Evolutionary conservation across 805 yeast genomes (phyloP).

Genomic region (Candida coleopterorum): DNA sequence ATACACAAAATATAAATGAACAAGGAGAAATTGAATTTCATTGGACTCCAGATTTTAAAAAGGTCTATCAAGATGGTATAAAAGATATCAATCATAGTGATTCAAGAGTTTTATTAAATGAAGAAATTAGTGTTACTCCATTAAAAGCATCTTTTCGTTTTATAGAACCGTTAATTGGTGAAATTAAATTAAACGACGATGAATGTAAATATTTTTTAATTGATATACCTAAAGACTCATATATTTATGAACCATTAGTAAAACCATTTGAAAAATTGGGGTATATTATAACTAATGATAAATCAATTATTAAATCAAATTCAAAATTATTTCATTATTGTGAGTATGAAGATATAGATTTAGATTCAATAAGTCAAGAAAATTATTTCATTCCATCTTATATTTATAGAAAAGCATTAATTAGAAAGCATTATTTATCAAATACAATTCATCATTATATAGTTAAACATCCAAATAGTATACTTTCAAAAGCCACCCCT

Average conservation of each 20-base stretch:
- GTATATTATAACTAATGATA: slow-evolving; percentile 14
- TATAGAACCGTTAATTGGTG: slow-evolving; percentile 51
- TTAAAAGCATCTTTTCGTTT: slow-evolving; percentile 66
- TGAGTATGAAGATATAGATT: slow-evolving; percentile 84
- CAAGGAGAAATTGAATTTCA: slow-evolving; percentile 45
- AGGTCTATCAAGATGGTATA: slow-evolving; percentile 52
- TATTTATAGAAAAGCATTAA: slow-evolving; percentile 83
- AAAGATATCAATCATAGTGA: slow-evolving; percentile 49
- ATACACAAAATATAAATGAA: slow-evolving; percentile 24
- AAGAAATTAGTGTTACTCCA: slow-evolving; percentile 51
- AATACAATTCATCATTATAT: slow-evolving; percentile 71
- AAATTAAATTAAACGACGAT: slow-evolving; percentile 41
- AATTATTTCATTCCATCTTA: slow-evolving; percentile 72
- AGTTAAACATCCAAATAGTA: slow-evolving; percentile 70
- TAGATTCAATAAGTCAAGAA: slow-evolving; percentile 52
- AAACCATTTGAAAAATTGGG: slow-evolving; percentile 28
- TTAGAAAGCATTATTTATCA: slow-evolving; percentile 85
- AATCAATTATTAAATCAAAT: slow-evolving; percentile 20
- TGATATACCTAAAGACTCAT: slow-evolving; percentile 34
- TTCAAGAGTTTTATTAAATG: slow-evolving; percentile 63
- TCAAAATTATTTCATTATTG: slow-evolving; percentile 66
- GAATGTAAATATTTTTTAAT: slow-evolving; percentile 21
- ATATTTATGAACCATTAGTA: slow-evolving; percentile 39
- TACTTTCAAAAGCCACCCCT: slow-evolving; percentile 60
- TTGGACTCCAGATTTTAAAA: slow-evolving; percentile 82